phyloP scores from a whole-genome alignment of 306 rosid species.

The Dryas octopetala region DNA sequence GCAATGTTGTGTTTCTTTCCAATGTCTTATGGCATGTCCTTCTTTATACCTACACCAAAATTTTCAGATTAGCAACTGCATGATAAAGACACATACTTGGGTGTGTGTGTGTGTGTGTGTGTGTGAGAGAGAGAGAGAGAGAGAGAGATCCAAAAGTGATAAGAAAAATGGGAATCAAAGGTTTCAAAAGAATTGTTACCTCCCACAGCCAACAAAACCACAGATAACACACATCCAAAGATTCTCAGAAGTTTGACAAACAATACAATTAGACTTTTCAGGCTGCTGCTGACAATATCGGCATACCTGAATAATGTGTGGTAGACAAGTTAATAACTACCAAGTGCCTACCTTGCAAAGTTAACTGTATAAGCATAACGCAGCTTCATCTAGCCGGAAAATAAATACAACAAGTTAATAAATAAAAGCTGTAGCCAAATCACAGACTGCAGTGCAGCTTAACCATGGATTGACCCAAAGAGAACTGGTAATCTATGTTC shows the following conservation, averaged over 20 bases:
- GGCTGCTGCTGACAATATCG: constrained; percentile 97
- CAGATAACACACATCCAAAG: constrained; percentile 97
- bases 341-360: background rate
- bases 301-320: constrained; percentile 61
- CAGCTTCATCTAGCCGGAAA: background rate
- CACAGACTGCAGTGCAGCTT: constrained; percentile 1
- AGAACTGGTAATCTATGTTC: constrained; percentile 2
- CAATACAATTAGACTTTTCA: constrained; percentile 78
- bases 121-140: background rate
- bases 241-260: constrained; percentile 93
- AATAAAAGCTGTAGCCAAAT: background rate
- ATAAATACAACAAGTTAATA: background rate
- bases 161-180: constrained; percentile 2
- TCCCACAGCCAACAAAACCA: constrained; percentile 98
- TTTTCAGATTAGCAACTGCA: constrained; percentile 9
- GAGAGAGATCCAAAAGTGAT: background rate
- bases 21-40: constrained; percentile 88
- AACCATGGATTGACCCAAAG: constrained; percentile 4
- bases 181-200: constrained; percentile 40
- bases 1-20: constrained; percentile 96
- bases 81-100: background rate
- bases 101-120: background rate
- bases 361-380: background rate
- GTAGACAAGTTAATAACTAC: background rate
- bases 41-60: constrained; percentile 66